Evolutionary conservation across 768 basidiomycete genomes (phyloP).

Genomic region (Paxillus ammoniavirescens): DNA sequence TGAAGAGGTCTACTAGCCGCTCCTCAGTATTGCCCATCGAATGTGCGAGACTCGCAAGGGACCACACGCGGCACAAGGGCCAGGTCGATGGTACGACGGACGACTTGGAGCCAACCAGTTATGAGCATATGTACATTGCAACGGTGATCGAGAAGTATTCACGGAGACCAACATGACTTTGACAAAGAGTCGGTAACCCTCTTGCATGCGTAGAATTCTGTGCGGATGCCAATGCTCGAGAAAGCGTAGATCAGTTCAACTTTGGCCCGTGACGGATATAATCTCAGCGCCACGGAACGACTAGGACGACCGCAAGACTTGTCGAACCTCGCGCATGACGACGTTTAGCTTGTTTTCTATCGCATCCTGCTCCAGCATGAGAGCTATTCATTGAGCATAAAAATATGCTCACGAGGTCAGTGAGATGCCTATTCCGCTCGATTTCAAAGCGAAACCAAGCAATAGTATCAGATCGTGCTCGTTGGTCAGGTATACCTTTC

Average conservation of each 20-base stretch:
- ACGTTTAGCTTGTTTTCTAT: conserved; percentile 62
- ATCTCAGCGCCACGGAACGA: neutral
- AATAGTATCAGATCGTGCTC: conserved; percentile 63
- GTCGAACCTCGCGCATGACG: conserved; percentile 58
- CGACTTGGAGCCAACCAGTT: too few species aligned
- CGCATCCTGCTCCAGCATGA: conserved; percentile 39
- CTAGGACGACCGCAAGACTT: conserved; percentile 41
- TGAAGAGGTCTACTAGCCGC: too few species aligned
- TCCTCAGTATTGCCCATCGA: too few species aligned
- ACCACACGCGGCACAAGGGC: too few species aligned
- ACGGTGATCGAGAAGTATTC: too few species aligned
- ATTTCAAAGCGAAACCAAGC: conserved; percentile 73
- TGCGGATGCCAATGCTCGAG: too few species aligned
- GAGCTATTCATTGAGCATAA: neutral
- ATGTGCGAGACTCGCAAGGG: too few species aligned
- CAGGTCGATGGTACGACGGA: too few species aligned
- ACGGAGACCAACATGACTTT: too few species aligned
- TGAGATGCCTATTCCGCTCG: conserved; percentile 56
- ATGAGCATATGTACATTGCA: too few species aligned
- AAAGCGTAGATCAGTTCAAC: neutral
- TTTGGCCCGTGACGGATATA: neutral
- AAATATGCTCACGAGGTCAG: conserved; percentile 48
- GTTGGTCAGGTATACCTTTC: conserved; percentile 61
- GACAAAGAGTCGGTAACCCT: too few species aligned
- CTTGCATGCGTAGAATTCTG: too few species aligned